A percentile compares a stretch with the other conserved stretches of the same genome.
Conservation (phyloP, 2,329 filamentous ascomycete species). For the Colletotrichum caudatum region DNA sequence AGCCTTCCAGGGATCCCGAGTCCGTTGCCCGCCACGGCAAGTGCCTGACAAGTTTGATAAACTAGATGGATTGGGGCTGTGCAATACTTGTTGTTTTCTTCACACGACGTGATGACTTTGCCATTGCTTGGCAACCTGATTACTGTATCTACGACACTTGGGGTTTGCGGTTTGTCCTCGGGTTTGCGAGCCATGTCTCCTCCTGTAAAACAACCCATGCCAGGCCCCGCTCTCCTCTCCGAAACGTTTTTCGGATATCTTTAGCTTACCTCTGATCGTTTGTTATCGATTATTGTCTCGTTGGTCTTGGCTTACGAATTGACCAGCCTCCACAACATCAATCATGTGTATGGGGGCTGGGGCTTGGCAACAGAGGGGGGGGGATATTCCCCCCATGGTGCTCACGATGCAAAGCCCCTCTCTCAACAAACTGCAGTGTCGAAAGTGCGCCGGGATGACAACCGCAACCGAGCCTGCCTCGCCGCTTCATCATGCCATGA, state of each 20-base stretch:
- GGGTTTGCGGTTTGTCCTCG: slow-evolving; percentile 20
- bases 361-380: slow-evolving; percentile 19
- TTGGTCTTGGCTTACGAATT: slow-evolving; percentile 29
- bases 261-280: neutral
- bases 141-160: slow-evolving; percentile 34
- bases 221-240: slow-evolving; percentile 12
- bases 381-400: neutral
- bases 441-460: slow-evolving; percentile 1
- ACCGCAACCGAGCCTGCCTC: slow-evolving; percentile 10
- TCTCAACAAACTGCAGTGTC: slow-evolving; percentile 22
- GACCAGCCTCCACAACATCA: neutral
- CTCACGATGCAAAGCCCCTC: slow-evolving; percentile 20
- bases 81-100: slow-evolving; percentile 19
- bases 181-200: slow-evolving; percentile 23
- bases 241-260: slow-evolving; percentile 5
- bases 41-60: slow-evolving; percentile 6
- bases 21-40: slow-evolving; percentile 18
- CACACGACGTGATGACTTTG: slow-evolving; percentile 16
- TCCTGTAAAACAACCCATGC: slow-evolving; percentile 5
- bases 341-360: slow-evolving; percentile 1
- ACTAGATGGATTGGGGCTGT: slow-evolving; percentile 32
- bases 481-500: slow-evolving; percentile 19
- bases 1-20: slow-evolving; percentile 20
- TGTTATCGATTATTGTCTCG: slow-evolving; percentile 11
- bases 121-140: slow-evolving; percentile 9